These are phyloP conservation scores for Curvularia sp. DNA, from an alignment of 2,329 filamentous ascomycete species.

Conservation along the genomic window DNA sequence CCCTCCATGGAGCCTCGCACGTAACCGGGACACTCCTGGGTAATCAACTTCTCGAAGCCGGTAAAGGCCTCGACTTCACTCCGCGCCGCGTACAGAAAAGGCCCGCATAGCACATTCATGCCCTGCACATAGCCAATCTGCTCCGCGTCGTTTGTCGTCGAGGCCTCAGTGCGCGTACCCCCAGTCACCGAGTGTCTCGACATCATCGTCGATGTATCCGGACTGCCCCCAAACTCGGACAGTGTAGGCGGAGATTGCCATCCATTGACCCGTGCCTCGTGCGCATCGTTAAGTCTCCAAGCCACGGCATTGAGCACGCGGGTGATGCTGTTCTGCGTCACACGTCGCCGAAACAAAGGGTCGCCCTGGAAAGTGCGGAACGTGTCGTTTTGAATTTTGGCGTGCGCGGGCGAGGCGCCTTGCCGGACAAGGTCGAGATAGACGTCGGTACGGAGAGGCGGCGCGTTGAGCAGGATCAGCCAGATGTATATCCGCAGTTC, in stretches of 20 bases:
- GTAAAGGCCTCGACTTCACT: constrained; percentile 95
- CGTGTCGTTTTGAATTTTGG: constrained; percentile 98
- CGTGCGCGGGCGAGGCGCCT: constrained; percentile 90
- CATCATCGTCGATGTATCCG: constrained; percentile 50
- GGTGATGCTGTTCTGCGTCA: constrained; percentile 94
- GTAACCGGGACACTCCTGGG: constrained; percentile 88
- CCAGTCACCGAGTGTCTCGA: constrained; percentile 43
- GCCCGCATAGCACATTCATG: constrained; percentile 97
- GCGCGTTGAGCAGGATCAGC: constrained; percentile 89
- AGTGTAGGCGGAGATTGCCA: constrained; percentile 59
- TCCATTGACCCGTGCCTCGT: constrained; percentile 63
- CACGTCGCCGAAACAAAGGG: constrained; percentile 92
- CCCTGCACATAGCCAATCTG: constrained; percentile 94
- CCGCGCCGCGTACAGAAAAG: constrained; percentile 91
- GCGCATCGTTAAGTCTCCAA: constrained; percentile 87
- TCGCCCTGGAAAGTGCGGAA: constrained; percentile 96
- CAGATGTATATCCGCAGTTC: constrained; percentile 93
- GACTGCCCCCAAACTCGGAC: constrained; percentile 57
- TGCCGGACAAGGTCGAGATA: constrained; percentile 92
- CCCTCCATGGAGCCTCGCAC: constrained; percentile 97
- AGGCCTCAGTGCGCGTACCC: constrained; percentile 40
- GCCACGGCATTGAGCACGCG: constrained; percentile 93
- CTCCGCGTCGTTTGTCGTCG: constrained; percentile 59
- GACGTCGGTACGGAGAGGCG: constrained; percentile 81
- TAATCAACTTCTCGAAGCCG: constrained; percentile 86